Evolutionary conservation across 371 early-diverging fungal species (phyloP).

Genomic region (Mucor piriformis): DNA sequence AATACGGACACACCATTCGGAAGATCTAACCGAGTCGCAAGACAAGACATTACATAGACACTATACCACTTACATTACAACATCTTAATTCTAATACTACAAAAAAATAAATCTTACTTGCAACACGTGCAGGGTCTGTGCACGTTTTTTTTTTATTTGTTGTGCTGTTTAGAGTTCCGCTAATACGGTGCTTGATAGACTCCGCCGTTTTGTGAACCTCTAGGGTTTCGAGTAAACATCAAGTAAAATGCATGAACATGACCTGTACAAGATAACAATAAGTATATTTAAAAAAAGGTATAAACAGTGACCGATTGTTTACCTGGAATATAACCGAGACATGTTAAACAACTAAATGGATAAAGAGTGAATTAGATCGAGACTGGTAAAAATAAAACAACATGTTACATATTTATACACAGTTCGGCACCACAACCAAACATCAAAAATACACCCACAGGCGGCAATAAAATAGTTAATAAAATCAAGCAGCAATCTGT

Average conservation of each 20-base stretch:
- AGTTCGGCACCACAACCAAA: slow-evolving; percentile 31
- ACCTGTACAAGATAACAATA: slow-evolving; percentile 12
- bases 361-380: slow-evolving; percentile 1
- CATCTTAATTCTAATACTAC: no score
- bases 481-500: slow-evolving; percentile 12
- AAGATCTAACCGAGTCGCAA: background rate
- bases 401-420: slow-evolving; percentile 32
- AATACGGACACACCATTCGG: background rate
- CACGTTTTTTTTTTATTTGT: background rate
- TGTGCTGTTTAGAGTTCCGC: no score
- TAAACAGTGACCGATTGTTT: no score
- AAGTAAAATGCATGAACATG: slow-evolving; percentile 35
- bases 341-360: slow-evolving; percentile 18
- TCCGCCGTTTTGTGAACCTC: background rate
- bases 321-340: slow-evolving; percentile 26
- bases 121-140: slow-evolving; percentile 5
- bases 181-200: background rate
- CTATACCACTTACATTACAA: background rate
- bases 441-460: slow-evolving; percentile 30
- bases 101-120: background rate
- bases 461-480: slow-evolving; percentile 26
- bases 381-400: background rate
- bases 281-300: no score
- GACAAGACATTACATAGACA: background rate
- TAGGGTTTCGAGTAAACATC: slow-evolving; percentile 16